Conservation (phyloP, 1,284 basidiomycete species). For the Boletus mariae region DNA sequence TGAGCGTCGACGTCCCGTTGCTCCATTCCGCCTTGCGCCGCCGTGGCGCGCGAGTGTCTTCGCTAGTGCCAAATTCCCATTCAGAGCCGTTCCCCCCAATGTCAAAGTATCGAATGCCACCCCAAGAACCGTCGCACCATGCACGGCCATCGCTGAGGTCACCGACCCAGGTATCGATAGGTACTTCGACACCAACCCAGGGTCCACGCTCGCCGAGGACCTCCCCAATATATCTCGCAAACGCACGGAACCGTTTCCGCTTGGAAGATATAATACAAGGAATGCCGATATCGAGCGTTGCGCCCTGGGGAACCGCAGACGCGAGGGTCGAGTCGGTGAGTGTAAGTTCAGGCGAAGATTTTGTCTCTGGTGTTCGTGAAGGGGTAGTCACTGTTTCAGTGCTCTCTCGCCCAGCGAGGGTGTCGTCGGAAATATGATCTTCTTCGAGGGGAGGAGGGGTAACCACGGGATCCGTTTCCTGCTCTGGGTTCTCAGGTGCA, state of each 20-base stretch:
- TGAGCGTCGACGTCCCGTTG: slow-evolving; percentile 17
- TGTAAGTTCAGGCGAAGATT: slow-evolving; percentile 17
- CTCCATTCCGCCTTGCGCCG: slow-evolving; percentile 44
- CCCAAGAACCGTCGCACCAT: slow-evolving; percentile 82
- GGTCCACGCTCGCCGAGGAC: slow-evolving; percentile 75
- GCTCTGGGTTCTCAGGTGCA: slow-evolving; percentile 13
- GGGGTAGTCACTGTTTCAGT: slow-evolving; percentile 24
- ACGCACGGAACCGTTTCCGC: slow-evolving; percentile 80
- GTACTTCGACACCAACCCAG: slow-evolving; percentile 92
- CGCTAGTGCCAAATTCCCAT: slow-evolving; percentile 52
- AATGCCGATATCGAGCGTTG: slow-evolving; percentile 82
- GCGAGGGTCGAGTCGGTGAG: slow-evolving; percentile 33
- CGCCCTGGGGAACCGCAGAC: slow-evolving; percentile 47
- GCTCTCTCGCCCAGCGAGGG: slow-evolving; percentile 18
- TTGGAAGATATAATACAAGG: slow-evolving; percentile 87
- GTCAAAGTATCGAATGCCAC: slow-evolving; percentile 79
- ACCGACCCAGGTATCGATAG: slow-evolving; percentile 54
- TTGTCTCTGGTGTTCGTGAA: slow-evolving; percentile 19
- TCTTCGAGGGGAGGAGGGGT: slow-evolving; percentile 15
- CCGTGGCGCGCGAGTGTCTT: slow-evolving; percentile 43
- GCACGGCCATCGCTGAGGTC: slow-evolving; percentile 55
- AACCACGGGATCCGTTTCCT: slow-evolving; percentile 1
- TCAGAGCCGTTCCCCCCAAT: slow-evolving; percentile 51
- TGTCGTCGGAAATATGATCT: slow-evolving; percentile 14
- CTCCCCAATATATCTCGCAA: slow-evolving; percentile 84